phyloP scores from a whole-genome alignment of 176 grass and related monocot genomes.

The Pontederia crassipes region DNA sequence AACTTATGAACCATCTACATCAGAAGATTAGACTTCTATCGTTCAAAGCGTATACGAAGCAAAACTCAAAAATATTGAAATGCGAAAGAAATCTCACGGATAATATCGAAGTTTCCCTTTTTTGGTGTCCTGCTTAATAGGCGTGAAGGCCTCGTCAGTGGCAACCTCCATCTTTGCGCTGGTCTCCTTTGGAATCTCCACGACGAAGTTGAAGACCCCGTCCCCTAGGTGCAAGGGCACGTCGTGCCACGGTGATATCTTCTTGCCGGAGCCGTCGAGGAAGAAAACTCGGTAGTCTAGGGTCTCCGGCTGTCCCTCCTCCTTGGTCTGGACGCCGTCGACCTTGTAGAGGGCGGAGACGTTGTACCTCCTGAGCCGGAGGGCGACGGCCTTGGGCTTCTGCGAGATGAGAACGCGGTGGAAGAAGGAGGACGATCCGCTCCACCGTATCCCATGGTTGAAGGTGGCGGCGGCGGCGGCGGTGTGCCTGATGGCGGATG shows the following conservation, averaged over 20 bases:
- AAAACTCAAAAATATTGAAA: neutral
- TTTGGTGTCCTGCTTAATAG: slow-evolving; percentile 98
- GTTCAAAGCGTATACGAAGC: neutral
- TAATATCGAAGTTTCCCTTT: slow-evolving; percentile 98
- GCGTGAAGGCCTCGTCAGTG: slow-evolving; percentile 85
- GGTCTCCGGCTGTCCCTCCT: slow-evolving; percentile 57
- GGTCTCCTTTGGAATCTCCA: slow-evolving; percentile 95
- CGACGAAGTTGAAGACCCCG: slow-evolving; percentile 79
- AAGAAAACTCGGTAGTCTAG: slow-evolving; percentile 96
- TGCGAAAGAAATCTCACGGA: slow-evolving; percentile 42
- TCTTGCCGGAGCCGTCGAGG: slow-evolving; percentile 44
- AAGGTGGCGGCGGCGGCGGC: slow-evolving; percentile 31
- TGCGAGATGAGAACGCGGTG: neutral
- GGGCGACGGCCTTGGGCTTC: neutral
- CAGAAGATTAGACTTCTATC: too few relatives aligned
- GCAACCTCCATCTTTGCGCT: slow-evolving; percentile 99
- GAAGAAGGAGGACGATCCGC: slow-evolving; percentile 26
- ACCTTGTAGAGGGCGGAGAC: slow-evolving; percentile 22
- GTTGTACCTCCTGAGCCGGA: neutral
- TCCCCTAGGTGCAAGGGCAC: slow-evolving; percentile 74
- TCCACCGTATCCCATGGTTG: slow-evolving; percentile 35
- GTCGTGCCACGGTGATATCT: slow-evolving; percentile 93
- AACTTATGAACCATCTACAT: too few relatives aligned
- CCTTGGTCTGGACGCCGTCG: slow-evolving; percentile 45
- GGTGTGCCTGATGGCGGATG: slow-evolving; percentile 29